These are phyloP conservation scores for Serendipita sp. DNA, from an alignment of 768 basidiomycete genomes.

Conservation along the genomic window DNA sequence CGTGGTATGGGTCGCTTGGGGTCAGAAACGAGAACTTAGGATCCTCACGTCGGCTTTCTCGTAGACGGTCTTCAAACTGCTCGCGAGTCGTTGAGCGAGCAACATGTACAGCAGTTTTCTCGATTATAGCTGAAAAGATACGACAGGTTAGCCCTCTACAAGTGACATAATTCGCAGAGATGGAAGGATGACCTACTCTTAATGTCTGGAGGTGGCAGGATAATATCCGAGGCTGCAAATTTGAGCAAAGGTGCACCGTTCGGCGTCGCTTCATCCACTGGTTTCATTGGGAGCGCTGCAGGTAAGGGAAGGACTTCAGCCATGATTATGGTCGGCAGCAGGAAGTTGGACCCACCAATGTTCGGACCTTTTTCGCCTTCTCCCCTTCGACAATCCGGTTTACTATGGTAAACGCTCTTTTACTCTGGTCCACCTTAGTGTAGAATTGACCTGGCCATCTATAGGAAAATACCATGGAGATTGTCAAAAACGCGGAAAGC, in stretches of 20 bases:
- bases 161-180: conserved; percentile 4
- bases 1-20: conserved; percentile 93
- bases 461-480: conserved; percentile 90
- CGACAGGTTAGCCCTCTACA: conserved; percentile 5
- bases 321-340: not conserved
- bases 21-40: conserved; percentile 99
- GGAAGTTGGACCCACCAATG: conserved; percentile 24
- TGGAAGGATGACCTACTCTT: conserved; percentile 42
- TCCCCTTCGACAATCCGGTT: conserved; percentile 36
- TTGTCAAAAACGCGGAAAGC: conserved; percentile 83
- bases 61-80: conserved; percentile 91
- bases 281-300: not conserved
- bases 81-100: conserved; percentile 87
- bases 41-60: conserved; percentile 89
- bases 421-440: conserved; percentile 1
- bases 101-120: conserved; percentile 82
- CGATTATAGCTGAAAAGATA: conserved; percentile 58
- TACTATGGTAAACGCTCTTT: conserved; percentile 51
- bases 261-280: not conserved
- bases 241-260: conserved; percentile 27
- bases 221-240: conserved; percentile 62
- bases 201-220: conserved; percentile 91
- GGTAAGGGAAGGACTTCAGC: not conserved
- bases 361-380: conserved; percentile 70
- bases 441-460: not conserved